Base-by-base conservation (phyloP, 2,329 filamentous ascomycete genomes). In the Beauveria pseudobassiana region DNA sequence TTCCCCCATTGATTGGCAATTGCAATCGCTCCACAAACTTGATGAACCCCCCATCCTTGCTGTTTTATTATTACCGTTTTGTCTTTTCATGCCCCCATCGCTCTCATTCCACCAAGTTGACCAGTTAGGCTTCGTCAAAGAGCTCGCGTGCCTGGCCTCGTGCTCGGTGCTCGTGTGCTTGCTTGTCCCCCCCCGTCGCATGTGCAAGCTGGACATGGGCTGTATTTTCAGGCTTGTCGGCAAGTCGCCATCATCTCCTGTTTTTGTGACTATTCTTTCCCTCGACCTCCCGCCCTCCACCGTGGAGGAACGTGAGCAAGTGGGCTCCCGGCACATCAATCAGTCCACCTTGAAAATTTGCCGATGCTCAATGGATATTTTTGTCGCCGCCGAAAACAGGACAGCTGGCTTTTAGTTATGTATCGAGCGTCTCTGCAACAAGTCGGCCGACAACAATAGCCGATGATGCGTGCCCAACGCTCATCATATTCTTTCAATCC, bases 121-220 rank as follows among this genome's bases (percentile, higher is more conserved):
- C 52, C 34, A 54, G 22, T 42, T 14, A 14, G 20, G 26, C 43
- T 57, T 43, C 28, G 42, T 28, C 54, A 57, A 57, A 57, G 54
- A 57, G 54, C 54, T 57, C 54, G 54, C 54, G 54, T 57, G 54
- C 54, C 38, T 57, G 61, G 53, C 63, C 64, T 69, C 64, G 62
- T 68, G 69, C 65, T 64, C 62, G 46, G 42, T 43, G 40, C 42
- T 34, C 40, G 40, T 46, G 53, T 56, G 53, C 53, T 56, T 14
- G 53, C n/a, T 42, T 45, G 9, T 14, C 14, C 16, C 26, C 26
- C 48, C 28, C 26, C 20, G 26, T 30, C 48, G 16, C 26, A 30
- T 30, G 26, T 9, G 28, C 26, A 30, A n/a, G 16, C 48, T 49
- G 2, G 3, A 24, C 22, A 9, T n/a, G 48, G 48, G 50, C 30